Percentiles rank a stretch among this genome's conserved stretches.
These are phyloP conservation scores for Knufia fluminis DNA, from an alignment of 2,329 filamentous ascomycete genomes.

Conservation along the genomic window DNA sequence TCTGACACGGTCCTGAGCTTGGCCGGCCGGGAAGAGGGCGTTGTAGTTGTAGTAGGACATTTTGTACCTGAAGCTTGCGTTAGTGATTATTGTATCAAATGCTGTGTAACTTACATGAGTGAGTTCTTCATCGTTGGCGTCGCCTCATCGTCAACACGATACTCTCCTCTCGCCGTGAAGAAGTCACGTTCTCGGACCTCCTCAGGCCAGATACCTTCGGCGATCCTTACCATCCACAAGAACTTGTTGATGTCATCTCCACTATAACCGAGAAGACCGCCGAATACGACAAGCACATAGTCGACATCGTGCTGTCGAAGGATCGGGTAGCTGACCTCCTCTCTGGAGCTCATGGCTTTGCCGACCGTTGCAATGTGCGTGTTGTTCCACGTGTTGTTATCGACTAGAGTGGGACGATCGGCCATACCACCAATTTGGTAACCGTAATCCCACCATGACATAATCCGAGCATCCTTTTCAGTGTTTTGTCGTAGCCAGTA, in stretches of 20 bases:
- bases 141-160: conserved; percentile 84
- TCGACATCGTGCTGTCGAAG: conserved; percentile 98
- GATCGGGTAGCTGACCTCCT: conserved; percentile 97
- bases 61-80: conserved; percentile 67
- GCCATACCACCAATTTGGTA: conserved; percentile 99
- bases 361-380: conserved; percentile 98
- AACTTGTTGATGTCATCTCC: conserved; percentile 99
- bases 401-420: conserved; percentile 88
- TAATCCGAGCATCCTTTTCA: conserved; percentile 86
- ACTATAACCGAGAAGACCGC: conserved; percentile 90
- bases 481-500: conserved; percentile 99
- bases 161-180: conserved; percentile 89
- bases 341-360: conserved; percentile 95
- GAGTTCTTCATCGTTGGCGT: conserved; percentile 98
- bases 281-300: conserved; percentile 96
- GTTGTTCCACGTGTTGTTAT: conserved; percentile 99
- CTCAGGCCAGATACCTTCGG: conserved; percentile 99
- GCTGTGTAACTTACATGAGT: conserved; percentile 67
- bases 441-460: conserved; percentile 99
- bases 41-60: conserved; percentile 99
- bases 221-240: conserved; percentile 99
- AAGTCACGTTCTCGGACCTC: conserved; percentile 96
- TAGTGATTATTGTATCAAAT: conserved; percentile 5
- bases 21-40: conserved; percentile 78
- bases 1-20: conserved; percentile 84